Evolutionary conservation across 495 filamentous ascomycete species (phyloP).

Genomic region (Penicillium chermesinum): DNA sequence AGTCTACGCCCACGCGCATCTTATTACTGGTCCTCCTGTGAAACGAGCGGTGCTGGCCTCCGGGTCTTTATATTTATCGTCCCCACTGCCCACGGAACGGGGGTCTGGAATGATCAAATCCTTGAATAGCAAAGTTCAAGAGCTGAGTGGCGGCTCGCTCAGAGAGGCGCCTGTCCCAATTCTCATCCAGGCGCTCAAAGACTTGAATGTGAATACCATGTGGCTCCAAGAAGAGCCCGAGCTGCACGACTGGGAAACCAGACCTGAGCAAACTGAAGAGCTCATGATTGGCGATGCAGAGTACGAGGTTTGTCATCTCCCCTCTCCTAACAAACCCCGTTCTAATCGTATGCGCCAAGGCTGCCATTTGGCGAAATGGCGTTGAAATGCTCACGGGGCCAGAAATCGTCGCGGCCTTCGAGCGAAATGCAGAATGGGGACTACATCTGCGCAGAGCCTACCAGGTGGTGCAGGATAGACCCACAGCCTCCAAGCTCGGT

Average conservation of each 20-base stretch:
- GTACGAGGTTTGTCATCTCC: conserved; percentile 26
- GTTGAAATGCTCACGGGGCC: conserved; percentile 27
- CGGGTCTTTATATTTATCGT: conserved; percentile 32
- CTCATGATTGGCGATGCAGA: conserved; percentile 39
- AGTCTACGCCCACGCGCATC: conserved; percentile 36
- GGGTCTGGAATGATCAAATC: conserved; percentile 25
- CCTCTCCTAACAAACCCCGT: neutral
- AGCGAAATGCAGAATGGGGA: conserved; percentile 24
- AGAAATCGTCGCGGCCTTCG: conserved; percentile 30
- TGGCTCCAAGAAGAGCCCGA: conserved; percentile 37
- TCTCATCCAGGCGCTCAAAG: conserved; percentile 27
- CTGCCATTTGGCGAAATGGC: conserved; percentile 40
- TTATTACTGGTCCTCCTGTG: conserved; percentile 33
- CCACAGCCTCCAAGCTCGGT: conserved; percentile 35
- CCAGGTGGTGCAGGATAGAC: conserved; percentile 30
- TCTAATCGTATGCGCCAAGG: conserved; percentile 14
- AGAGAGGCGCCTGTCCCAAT: conserved; percentile 21
- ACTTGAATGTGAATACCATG: conserved; percentile 37
- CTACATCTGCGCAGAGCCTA: conserved; percentile 34
- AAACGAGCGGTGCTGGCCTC: conserved; percentile 35
- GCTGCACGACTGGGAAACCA: conserved; percentile 28
- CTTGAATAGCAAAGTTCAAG: conserved; percentile 26
- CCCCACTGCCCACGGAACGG: conserved; percentile 28
- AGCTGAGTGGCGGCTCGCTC: conserved; percentile 27
- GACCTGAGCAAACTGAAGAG: conserved; percentile 32